A percentile compares a stretch with the other conserved stretches of the same genome.
Evolutionary conservation across 306 rosid genomes (phyloP).

Genomic region (Rubus parviflorus): DNA sequence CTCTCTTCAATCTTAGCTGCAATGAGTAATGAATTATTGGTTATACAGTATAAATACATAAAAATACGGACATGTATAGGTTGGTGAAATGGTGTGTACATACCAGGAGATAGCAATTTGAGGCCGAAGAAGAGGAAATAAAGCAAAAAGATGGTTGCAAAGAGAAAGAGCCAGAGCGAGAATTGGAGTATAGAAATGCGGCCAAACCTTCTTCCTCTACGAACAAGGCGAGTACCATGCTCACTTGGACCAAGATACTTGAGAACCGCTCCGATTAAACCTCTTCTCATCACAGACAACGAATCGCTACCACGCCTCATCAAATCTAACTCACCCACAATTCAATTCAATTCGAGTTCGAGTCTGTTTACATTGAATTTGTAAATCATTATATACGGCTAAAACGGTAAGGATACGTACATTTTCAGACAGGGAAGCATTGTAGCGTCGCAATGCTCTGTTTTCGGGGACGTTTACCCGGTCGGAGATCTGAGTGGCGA

Average conservation of each 20-base stretch:
- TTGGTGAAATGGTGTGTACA: not conserved
- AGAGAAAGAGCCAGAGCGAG: constrained; percentile 43
- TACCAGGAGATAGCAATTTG: constrained; percentile 59
- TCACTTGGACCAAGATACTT: constrained; percentile 19
- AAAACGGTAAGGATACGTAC: not conserved
- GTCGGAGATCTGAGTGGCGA: constrained; percentile 11
- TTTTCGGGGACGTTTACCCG: not conserved
- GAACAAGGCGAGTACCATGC: constrained; percentile 50
- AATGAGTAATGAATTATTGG: constrained; percentile 1
- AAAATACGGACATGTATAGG: not conserved
- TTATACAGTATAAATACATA: not conserved
- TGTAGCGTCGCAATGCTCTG: not conserved
- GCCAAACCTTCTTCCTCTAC: constrained; percentile 66
- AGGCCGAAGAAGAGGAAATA: constrained; percentile 57
- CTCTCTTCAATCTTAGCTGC: constrained; percentile 56
- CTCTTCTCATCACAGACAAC: constrained; percentile 51
- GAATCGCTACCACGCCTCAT: constrained; percentile 44
- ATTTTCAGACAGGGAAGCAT: not conserved
- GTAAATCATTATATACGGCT: too few species aligned
- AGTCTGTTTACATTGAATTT: not conserved
- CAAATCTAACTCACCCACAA: not conserved
- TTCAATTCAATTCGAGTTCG: not conserved
- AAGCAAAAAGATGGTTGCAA: constrained; percentile 47
- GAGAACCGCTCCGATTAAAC: constrained; percentile 19
- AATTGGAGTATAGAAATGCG: constrained; percentile 56